Conservation (phyloP, 2,329 filamentous ascomycete genomes). For the Aspergillus novoparasiticus region DNA sequence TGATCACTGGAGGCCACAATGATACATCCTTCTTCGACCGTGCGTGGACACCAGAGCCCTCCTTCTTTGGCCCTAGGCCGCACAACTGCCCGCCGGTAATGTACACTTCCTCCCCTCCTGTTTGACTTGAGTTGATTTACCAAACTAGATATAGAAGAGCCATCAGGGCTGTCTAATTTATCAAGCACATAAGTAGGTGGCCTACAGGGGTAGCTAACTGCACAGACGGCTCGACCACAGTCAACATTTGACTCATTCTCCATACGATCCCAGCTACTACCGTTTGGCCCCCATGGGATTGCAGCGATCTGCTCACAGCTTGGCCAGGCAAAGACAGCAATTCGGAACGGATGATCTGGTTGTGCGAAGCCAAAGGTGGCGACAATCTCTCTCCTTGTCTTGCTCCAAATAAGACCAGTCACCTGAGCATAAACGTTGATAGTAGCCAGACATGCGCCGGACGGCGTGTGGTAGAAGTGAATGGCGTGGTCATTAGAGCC, state of each 20-base stretch:
- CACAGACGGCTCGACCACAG: constrained; percentile 69
- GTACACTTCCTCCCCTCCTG: constrained; percentile 5
- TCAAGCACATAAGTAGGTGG: constrained; percentile 42
- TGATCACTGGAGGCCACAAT: constrained; percentile 91
- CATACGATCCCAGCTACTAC: constrained; percentile 31
- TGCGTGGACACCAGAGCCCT: constrained; percentile 58
- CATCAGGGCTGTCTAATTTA: constrained; percentile 14
- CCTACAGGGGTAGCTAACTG: constrained; percentile 78
- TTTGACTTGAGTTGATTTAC: constrained; percentile 10
- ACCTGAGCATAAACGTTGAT: constrained; percentile 94
- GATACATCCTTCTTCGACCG: constrained; percentile 75
- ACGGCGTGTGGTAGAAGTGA: constrained; percentile 88
- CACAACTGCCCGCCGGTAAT: constrained; percentile 23
- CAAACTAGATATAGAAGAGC: constrained; percentile 15
- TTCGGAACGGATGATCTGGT: constrained; percentile 83
- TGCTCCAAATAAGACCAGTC: constrained; percentile 89
- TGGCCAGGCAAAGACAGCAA: constrained; percentile 94
- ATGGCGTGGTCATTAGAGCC: constrained; percentile 95
- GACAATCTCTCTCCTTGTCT: constrained; percentile 79
- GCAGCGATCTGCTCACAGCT: constrained; percentile 82
- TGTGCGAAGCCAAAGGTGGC: constrained; percentile 94
- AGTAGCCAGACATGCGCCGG: constrained; percentile 80
- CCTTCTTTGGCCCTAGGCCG: constrained; percentile 51
- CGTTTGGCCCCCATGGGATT: constrained; percentile 75
- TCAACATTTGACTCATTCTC: constrained; percentile 31